phyloP scores from a whole-genome alignment of 176 grass and related monocot genomes.

The Bonia amplexicaulis region DNA sequence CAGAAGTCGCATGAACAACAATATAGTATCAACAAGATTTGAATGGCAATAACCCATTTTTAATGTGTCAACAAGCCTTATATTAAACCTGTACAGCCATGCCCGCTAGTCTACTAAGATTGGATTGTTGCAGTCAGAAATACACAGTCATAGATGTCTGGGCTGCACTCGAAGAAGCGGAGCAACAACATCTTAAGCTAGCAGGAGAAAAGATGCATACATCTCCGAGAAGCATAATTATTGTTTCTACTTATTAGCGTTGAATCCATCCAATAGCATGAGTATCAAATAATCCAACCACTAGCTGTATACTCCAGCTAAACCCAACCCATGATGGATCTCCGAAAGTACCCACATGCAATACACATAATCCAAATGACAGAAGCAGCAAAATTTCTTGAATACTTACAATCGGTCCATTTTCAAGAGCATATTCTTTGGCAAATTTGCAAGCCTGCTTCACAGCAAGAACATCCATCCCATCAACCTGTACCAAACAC shows the following conservation, averaged over 20 bases:
- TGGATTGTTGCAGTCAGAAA: background rate
- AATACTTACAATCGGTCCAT: constrained; percentile 78
- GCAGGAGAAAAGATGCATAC: background rate
- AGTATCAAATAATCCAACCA: background rate
- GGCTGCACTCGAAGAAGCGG: background rate
- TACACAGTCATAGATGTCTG: background rate
- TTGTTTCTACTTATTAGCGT: background rate
- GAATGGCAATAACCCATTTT: background rate
- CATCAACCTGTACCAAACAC: constrained; percentile 58
- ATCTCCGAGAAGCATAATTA: background rate
- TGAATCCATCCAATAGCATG: background rate
- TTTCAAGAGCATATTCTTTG: constrained; percentile 69
- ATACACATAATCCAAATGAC: background rate
- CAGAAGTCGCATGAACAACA: background rate
- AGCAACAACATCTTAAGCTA: background rate
- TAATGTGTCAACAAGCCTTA: background rate
- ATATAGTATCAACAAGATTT: background rate
- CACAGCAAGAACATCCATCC: constrained; percentile 86
- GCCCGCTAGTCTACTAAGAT: background rate
- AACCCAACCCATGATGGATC: background rate
- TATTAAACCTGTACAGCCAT: background rate
- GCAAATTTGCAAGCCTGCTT: constrained; percentile 90
- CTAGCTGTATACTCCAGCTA: background rate
- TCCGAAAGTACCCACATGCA: background rate
- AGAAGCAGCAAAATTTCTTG: background rate